A percentile compares a stretch with the other conserved stretches of the same genome.
Evolutionary conservation across 768 basidiomycete genomes (phyloP).

Genomic region (Russula ochroleuca): DNA sequence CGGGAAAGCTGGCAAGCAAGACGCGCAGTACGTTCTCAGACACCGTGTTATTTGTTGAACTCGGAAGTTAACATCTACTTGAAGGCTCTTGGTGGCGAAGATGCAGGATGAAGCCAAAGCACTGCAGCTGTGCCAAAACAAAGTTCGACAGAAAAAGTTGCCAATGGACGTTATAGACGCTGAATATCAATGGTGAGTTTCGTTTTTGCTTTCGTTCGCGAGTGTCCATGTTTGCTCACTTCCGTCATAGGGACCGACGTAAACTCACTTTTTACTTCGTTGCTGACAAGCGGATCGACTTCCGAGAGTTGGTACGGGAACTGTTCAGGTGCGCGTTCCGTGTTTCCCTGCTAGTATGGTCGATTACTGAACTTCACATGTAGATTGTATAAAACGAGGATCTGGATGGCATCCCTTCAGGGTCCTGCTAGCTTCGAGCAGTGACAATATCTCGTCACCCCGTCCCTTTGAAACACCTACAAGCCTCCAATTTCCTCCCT

Average conservation of each 20-base stretch:
- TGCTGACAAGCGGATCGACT: constrained; percentile 93
- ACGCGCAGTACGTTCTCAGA: constrained; percentile 63
- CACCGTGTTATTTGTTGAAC: constrained; percentile 5
- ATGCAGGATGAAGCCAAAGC: constrained; percentile 90
- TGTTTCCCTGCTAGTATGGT: not conserved
- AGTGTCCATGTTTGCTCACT: not conserved
- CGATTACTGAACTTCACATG: not conserved
- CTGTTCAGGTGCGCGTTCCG: constrained; percentile 66
- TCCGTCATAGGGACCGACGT: constrained; percentile 78
- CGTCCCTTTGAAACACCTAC: not conserved
- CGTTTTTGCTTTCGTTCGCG: not conserved
- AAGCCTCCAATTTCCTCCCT: not conserved
- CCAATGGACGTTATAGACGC: constrained; percentile 99
- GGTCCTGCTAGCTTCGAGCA: constrained; percentile 44
- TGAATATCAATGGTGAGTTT: constrained; percentile 90
- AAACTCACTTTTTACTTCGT: constrained; percentile 98
- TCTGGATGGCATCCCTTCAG: constrained; percentile 90
- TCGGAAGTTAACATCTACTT: constrained; percentile 11
- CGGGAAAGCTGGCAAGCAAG: constrained; percentile 75
- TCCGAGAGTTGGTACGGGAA: constrained; percentile 93
- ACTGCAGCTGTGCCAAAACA: constrained; percentile 82
- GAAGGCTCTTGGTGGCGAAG: constrained; percentile 73
- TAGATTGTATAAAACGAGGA: constrained; percentile 88
- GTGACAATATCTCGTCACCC: constrained; percentile 29
- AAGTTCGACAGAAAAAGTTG: constrained; percentile 88